These are phyloP conservation scores for Phaeosphaeriaceae sp. DNA, from an alignment of 2,329 filamentous ascomycete species.

Conservation along the genomic window DNA sequence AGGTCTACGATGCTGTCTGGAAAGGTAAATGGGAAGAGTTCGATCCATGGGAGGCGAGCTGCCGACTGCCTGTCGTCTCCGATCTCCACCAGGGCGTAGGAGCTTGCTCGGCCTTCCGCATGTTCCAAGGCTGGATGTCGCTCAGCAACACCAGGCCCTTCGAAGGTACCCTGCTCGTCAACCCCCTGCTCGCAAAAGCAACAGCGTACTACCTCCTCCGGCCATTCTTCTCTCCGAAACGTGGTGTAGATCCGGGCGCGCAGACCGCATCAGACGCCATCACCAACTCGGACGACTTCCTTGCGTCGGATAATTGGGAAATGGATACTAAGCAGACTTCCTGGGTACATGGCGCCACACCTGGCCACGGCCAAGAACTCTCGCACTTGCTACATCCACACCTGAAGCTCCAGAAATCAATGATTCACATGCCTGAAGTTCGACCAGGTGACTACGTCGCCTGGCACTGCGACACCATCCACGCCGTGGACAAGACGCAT, in stretches of 20 bases:
- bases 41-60: conserved; percentile 80
- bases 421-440: conserved; percentile 75
- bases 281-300: conserved; percentile 49
- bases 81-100: conserved; percentile 84
- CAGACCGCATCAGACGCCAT: conserved; percentile 39
- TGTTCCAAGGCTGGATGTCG: conserved; percentile 89
- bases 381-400: conserved; percentile 71
- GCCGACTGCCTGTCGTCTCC: conserved; percentile 70
- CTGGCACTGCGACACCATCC: conserved; percentile 82
- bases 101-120: conserved; percentile 82
- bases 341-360: conserved; percentile 73
- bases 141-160: conserved; percentile 75
- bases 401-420: conserved; percentile 69
- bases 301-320: conserved; percentile 66
- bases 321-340: conserved; percentile 62
- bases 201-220: conserved; percentile 83
- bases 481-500: conserved; percentile 84
- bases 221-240: conserved; percentile 76
- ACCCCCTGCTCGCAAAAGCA: conserved; percentile 76
- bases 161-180: conserved; percentile 83
- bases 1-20: conserved; percentile 77
- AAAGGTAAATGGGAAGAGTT: conserved; percentile 79
- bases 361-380: conserved; percentile 74
- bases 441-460: conserved; percentile 76
- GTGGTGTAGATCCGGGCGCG: conserved; percentile 42